Percentiles rank a stretch among this genome's conserved stretches.
Conservation (phyloP, 129 eudicot genomes). For the Tagetes patula region DNA sequence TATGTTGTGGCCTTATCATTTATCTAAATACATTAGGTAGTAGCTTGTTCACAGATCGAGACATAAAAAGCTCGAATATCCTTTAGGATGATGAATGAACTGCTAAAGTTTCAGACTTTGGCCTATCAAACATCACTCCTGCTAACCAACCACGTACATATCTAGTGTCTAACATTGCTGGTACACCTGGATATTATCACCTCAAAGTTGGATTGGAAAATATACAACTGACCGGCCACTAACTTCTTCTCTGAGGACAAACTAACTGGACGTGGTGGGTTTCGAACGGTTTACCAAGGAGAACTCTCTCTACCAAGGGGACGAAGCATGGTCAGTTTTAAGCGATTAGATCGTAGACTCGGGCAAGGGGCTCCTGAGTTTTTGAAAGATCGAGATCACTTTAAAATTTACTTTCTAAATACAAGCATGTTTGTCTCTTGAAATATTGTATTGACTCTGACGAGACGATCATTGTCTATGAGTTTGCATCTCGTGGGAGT, state of each 20-base stretch:
- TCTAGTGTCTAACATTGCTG: background rate
- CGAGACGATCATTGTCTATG: slow-evolving; percentile 7
- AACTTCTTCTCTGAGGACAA: background rate
- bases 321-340: background rate
- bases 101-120: slow-evolving; percentile 23
- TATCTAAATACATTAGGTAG: too few species aligned
- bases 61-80: slow-evolving; percentile 16
- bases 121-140: slow-evolving; percentile 18
- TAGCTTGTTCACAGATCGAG: background rate
- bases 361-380: slow-evolving; percentile 22
- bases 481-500: slow-evolving; percentile 17
- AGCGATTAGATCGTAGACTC: slow-evolving; percentile 15
- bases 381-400: background rate
- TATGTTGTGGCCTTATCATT: too few species aligned
- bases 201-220: slow-evolving; percentile 18
- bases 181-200: slow-evolving; percentile 14
- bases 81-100: slow-evolving; percentile 16
- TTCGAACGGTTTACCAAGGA: slow-evolving; percentile 5
- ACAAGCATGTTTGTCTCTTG: slow-evolving; percentile 13
- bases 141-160: slow-evolving; percentile 21
- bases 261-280: background rate
- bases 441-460: background rate
- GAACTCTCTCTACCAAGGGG: background rate
- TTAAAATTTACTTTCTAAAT: background rate
- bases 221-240: slow-evolving; percentile 5